Evolutionary conservation across 176 grass and related monocot species (phyloP), one percentile per base, ranked within the genome.

Genomic region (Aegilops tauschii): DNA sequence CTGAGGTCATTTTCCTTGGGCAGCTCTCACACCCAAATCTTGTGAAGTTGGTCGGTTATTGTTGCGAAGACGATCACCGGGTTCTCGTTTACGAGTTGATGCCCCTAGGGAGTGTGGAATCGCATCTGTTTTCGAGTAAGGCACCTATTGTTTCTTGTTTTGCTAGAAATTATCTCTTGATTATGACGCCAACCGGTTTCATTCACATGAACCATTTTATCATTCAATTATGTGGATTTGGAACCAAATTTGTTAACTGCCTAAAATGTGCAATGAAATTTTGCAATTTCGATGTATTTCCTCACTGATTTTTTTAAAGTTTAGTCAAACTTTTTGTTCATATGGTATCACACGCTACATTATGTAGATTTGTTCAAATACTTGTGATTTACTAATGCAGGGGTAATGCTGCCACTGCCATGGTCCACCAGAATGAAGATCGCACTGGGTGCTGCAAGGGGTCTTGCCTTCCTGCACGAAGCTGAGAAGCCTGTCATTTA

Each of bases 21-120:
- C 92, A 94, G 17, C 92, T 97, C 52, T 97, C 94, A 61, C 92
- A 94, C 89, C 92, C 92, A 40, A 94, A 97, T 97, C 86, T 97
- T 85, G 92, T 92, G 88, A 97, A 94, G 78, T 92, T 97, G 83
- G 78, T 94, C 0, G 94, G 94, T 0, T 97, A 97, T 80, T 94
- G 92, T 39, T 94, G 92, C 13, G 92, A 97, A 85, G 86, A 90
- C 23, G 83, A 94, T 32, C 94, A 97, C 71, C 83, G 88, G 29
- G 86, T 94, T 62, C 86, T 97, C n/a, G 87, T 97, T 61, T 94
- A 97, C 3, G 92, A 97, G 77, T 89, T 92, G 71, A 97, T 97
- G 94, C 87, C 94, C 3, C 79, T 87, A 1, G 94, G 94, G 76
- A 94, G 92, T 32, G 92, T 97, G 17, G 94, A 97, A 34, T 94